Base-by-base conservation (phyloP, 305 asterid genomes). In the Plantago lanceolata region DNA sequence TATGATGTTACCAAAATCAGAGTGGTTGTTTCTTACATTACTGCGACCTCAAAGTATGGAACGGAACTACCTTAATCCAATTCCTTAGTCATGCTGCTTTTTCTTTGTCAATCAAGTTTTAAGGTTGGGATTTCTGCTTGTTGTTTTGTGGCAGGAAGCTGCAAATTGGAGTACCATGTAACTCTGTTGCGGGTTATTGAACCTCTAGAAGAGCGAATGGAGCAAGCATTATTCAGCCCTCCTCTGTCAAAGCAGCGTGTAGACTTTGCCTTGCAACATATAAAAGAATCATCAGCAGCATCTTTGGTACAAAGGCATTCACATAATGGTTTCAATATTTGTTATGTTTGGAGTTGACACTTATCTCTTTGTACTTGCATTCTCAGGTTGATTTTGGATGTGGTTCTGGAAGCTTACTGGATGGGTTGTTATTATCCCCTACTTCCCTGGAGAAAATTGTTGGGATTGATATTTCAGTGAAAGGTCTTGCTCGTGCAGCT, bases 211-310 rank as follows among this genome's bases (percentile, higher is more conserved):
- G 98, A 93, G 66, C 84, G 95, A 73, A 84, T 89, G 91, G 98
- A 93, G 78, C 93, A 87, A 80, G 98, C 97, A 45, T 82, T 80
- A 21, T 89, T 93, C 75, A 85, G 85, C 62, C 98, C 98, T 31
- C 90, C 98, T 73, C 79, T 93, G 19, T 89, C 98, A 67, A 89
- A 87, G 78, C 97, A 89, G 78, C 96, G 98, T 26, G 97, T 93
- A 72, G 96, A 93, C 75, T 89, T 80, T 70, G 98, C 95, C n/a
- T 62, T 93, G 59, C 84, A 75, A 72, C 91, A 79, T 67, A 93
- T 93, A 61, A 79, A 73, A 74, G 82, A 81, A 73, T 89, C 95
- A 61, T 70, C 83, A 48, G 96, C 95, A 47, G 55, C 76, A 63
- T 79, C 93, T 29, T 76, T 93, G 96, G 98, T 84, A 87, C 58